These are phyloP conservation scores for Fusarium compactum DNA, from an alignment of 2,329 filamentous ascomycete species.

Conservation along the genomic window DNA sequence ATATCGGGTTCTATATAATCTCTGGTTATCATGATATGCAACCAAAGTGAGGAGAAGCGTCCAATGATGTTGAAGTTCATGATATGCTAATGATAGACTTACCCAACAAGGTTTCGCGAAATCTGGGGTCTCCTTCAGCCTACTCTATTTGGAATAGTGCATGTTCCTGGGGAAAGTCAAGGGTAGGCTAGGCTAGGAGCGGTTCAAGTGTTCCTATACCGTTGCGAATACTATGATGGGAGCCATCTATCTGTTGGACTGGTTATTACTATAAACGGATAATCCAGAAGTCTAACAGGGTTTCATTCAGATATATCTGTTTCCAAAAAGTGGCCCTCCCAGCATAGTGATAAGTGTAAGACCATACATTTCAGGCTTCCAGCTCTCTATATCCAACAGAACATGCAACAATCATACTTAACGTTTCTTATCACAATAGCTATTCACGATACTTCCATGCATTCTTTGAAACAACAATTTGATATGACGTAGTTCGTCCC, in stretches of 20 bases:
- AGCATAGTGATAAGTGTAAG: too few relatives aligned
- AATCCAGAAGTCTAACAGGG: rapidly evolving
- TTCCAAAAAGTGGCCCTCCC: too few relatives aligned
- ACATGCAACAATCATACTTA: too few relatives aligned
- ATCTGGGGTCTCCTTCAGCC: constrained; percentile 35
- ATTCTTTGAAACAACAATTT: too few relatives aligned
- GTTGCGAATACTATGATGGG: not conserved
- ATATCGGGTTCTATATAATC: not conserved
- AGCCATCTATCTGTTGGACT: not conserved
- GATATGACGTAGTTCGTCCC: too few relatives aligned
- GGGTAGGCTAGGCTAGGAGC: not conserved
- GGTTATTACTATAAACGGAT: not conserved
- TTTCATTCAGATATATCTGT: too few relatives aligned
- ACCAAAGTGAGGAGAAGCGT: constrained; percentile 3
- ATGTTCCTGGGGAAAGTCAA: not conserved
- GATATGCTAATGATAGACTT: constrained; percentile 8
- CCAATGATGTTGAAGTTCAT: constrained; percentile 14
- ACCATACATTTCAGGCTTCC: too few relatives aligned
- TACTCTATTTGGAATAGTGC: constrained; percentile 27
- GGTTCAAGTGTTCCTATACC: not conserved
- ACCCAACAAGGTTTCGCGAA: not conserved
- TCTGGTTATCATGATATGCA: too few relatives aligned
- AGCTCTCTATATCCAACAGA: too few relatives aligned
- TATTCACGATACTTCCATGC: too few relatives aligned
- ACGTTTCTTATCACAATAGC: too few relatives aligned